Conservation (phyloP, 169 alveolate genomes). For the Plasmodium adleri region DNA sequence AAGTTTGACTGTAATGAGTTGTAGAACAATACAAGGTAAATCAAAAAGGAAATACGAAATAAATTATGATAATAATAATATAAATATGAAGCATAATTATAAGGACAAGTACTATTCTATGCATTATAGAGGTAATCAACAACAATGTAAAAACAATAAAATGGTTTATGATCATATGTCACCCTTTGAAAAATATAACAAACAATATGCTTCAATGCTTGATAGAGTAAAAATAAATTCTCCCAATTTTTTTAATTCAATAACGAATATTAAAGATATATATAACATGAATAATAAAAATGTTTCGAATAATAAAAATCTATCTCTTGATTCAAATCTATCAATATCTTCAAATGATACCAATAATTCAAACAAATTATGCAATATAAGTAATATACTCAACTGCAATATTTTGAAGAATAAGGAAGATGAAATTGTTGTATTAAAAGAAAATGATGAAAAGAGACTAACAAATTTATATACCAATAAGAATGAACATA, state of each 20-base stretch:
- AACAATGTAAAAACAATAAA: background rate
- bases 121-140: background rate
- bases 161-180: background rate
- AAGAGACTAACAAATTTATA: too few relatives aligned
- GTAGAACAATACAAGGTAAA: background rate
- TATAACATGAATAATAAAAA: background rate
- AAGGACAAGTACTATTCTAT: background rate
- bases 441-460: too few relatives aligned
- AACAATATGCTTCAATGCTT: slow-evolving; percentile 28
- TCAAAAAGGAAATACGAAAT: background rate
- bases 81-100: background rate
- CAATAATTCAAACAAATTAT: too few relatives aligned
- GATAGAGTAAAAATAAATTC: slow-evolving; percentile 12
- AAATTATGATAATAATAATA: background rate
- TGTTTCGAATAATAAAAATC: background rate
- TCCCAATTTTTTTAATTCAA: slow-evolving; percentile 38
- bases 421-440: too few relatives aligned
- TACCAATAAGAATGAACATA: too few relatives aligned
- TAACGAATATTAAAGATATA: slow-evolving; percentile 8
- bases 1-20: slow-evolving; percentile 39
- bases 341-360: too few relatives aligned
- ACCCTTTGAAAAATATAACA: slow-evolving; percentile 13
- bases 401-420: too few relatives aligned
- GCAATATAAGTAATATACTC: too few relatives aligned
- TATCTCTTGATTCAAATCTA: too few relatives aligned